These are phyloP conservation scores for Capsicum pubescens DNA, from an alignment of 257 asterid genomes.

Conservation along the genomic window DNA sequence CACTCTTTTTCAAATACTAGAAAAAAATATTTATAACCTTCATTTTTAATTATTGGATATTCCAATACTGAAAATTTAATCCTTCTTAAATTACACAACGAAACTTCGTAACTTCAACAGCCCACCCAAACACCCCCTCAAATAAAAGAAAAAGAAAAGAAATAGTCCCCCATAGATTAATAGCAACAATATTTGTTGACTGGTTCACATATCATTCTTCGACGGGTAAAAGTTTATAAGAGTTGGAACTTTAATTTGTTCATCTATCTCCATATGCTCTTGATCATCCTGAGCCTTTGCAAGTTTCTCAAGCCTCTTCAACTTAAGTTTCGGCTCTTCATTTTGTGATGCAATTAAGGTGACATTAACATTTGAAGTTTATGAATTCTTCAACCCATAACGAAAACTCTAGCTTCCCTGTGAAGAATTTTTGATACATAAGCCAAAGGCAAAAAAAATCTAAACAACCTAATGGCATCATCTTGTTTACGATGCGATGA, in stretches of 20 bases:
- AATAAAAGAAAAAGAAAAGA: neutral
- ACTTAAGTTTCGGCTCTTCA: constrained; percentile 28
- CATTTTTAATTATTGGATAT: too few species aligned
- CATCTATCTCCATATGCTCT: neutral
- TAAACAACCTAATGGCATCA: too few species aligned
- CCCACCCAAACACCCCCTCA: neutral
- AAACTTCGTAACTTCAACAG: neutral
- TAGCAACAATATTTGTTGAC: neutral
- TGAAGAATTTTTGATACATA: too few species aligned
- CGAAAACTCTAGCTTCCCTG: too few species aligned
- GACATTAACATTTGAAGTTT: neutral
- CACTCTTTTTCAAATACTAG: too few species aligned
- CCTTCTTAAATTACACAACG: neutral
- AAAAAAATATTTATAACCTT: too few species aligned
- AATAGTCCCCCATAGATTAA: neutral
- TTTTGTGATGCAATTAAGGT: constrained; percentile 6
- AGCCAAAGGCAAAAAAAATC: too few species aligned
- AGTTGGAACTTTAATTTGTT: neutral
- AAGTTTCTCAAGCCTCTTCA: constrained; percentile 25
- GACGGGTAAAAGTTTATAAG: neutral
- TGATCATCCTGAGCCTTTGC: neutral
- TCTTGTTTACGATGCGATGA: too few species aligned
- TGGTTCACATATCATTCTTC: neutral
- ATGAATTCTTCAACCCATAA: neutral
- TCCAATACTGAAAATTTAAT: too few species aligned